phyloP scores from a whole-genome alignment of 2,329 filamentous ascomycete genomes.

The Colletotrichum lupini region DNA sequence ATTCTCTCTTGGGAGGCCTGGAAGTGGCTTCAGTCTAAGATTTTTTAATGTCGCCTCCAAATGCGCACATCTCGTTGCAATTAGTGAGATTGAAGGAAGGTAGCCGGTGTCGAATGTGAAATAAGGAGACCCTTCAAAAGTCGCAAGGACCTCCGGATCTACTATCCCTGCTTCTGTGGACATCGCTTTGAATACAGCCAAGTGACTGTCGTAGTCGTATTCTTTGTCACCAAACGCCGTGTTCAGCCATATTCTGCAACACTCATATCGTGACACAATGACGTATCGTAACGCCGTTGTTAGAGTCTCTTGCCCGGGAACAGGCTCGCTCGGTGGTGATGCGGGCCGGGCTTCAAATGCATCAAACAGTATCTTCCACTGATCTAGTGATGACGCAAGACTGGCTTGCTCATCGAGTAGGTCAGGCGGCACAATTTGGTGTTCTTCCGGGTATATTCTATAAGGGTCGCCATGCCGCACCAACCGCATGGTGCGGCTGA shows the following conservation, averaged over 20 bases:
- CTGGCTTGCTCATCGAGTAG: not conserved
- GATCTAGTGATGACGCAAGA: not conserved
- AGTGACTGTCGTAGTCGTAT: not conserved
- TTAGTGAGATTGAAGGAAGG: constrained; percentile 4
- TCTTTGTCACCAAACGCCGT: not conserved
- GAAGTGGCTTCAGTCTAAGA: not conserved
- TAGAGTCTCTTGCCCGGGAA: not conserved
- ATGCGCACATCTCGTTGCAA: constrained; percentile 1
- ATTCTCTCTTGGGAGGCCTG: constrained; percentile 2
- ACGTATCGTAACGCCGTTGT: not conserved
- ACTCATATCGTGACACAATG: not conserved
- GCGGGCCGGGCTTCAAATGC: not conserved
- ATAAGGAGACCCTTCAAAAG: not conserved
- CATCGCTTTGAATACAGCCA: not conserved
- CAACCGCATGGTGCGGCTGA: constrained; percentile 4
- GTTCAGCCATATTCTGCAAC: constrained; percentile 12
- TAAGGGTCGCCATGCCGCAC: not conserved
- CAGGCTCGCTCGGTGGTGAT: not conserved
- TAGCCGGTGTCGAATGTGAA: constrained; percentile 11
- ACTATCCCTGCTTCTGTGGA: not conserved
- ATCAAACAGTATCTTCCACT: not conserved
- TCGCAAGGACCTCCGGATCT: not conserved
- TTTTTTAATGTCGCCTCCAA: not conserved
- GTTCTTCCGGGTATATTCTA: not conserved
- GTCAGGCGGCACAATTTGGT: not conserved